These are phyloP conservation scores for Ophiostoma tasmaniense DNA, from an alignment of 2,329 filamentous ascomycete species.

Conservation along the genomic window DNA sequence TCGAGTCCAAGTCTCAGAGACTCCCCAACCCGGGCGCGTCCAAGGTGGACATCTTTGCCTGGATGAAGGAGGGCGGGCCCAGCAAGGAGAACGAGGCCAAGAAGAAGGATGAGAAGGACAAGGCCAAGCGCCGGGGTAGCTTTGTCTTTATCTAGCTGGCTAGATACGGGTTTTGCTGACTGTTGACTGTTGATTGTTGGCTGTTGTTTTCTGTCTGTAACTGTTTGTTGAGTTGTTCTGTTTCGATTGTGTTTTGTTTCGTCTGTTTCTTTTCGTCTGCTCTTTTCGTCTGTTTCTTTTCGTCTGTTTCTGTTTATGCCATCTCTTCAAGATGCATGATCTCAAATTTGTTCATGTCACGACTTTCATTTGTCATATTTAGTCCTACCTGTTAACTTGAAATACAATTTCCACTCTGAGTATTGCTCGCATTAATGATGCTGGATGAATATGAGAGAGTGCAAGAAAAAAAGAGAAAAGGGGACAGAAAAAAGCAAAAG, in stretches of 20 bases:
- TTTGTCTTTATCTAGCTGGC: conserved; percentile 8
- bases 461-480: neutral
- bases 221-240: neutral
- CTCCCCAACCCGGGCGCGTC: too few relatives aligned
- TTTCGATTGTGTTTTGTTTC: neutral
- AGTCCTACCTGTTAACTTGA: neutral
- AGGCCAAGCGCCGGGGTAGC: neutral
- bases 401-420: neutral
- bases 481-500: neutral
- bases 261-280: neutral
- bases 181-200: neutral
- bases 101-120: neutral
- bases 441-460: neutral
- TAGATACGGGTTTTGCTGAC: neutral
- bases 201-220: too few relatives aligned
- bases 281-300: too few relatives aligned
- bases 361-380: neutral
- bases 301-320: too few relatives aligned
- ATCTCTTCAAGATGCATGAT: too few relatives aligned
- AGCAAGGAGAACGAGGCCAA: too few relatives aligned
- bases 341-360: too few relatives aligned
- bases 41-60: neutral
- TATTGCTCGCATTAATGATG: neutral
- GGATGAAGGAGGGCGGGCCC: neutral
- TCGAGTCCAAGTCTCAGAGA: too few relatives aligned